Conservation (phyloP, 2,329 filamentous ascomycete genomes). For the Exophiala sp. region DNA sequence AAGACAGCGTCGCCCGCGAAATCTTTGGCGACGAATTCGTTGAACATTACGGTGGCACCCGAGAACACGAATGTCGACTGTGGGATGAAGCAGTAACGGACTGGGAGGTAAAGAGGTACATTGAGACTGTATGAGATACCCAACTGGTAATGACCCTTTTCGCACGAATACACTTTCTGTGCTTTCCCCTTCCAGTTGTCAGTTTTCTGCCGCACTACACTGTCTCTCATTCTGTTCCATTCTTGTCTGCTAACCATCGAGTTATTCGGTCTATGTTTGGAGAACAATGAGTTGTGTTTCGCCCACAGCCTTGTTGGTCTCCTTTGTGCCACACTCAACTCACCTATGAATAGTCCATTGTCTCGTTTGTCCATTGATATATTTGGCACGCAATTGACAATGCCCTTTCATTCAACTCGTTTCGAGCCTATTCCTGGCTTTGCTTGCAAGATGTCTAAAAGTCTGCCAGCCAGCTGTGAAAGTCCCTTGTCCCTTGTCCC, state of each 20-base stretch:
- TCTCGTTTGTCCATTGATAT: background rate
- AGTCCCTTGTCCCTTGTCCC: background rate
- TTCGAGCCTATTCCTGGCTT: slow-evolving; percentile 4
- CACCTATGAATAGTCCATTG: background rate
- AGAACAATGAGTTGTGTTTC: slow-evolving; percentile 3
- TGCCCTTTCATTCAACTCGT: background rate
- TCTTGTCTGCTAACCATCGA: background rate
- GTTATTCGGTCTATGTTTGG: slow-evolving; percentile 1
- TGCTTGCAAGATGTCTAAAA: background rate
- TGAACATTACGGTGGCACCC: slow-evolving; percentile 87
- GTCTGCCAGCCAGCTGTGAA: background rate
- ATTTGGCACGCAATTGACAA: slow-evolving; percentile 3
- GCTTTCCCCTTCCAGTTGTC: slow-evolving; percentile 2
- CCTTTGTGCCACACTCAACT: slow-evolving; percentile 2
- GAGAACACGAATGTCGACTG: slow-evolving; percentile 82
- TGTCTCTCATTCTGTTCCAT: background rate
- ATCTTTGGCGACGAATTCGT: slow-evolving; percentile 95
- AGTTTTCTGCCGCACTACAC: slow-evolving; percentile 4
- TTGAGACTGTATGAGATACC: slow-evolving; percentile 27
- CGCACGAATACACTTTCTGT: background rate
- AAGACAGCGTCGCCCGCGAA: slow-evolving; percentile 83
- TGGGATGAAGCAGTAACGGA: slow-evolving; percentile 98
- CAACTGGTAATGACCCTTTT: slow-evolving; percentile 5
- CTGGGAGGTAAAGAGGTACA: slow-evolving; percentile 62
- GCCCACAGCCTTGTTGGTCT: slow-evolving; percentile 15